Evolutionary conservation across 257 asterid genomes (phyloP).

Genomic region (Nicotiana benthamiana): DNA sequence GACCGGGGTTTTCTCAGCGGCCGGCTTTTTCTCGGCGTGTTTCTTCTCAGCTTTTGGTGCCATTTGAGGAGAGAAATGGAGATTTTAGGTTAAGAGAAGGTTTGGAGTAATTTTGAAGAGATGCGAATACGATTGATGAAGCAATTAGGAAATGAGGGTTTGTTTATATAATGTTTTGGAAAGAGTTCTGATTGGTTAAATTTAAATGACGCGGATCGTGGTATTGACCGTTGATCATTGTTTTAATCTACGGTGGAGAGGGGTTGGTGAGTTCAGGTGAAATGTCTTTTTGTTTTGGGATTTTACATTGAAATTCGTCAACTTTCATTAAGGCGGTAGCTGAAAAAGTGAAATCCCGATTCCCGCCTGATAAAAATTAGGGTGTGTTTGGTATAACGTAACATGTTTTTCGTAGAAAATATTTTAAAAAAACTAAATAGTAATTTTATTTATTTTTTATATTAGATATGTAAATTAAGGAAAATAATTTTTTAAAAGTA

Average conservation of each 20-base stretch:
- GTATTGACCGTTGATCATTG: not conserved
- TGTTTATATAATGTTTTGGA: not conserved
- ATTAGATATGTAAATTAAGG: too few relatives aligned
- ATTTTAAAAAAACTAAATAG: too few relatives aligned
- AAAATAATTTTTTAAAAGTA: too few relatives aligned
- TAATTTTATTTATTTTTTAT: too few relatives aligned
- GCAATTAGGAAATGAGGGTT: not conserved
- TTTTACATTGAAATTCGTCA: not conserved
- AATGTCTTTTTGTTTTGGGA: too few relatives aligned
- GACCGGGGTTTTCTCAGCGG: slow-evolving; percentile 13
- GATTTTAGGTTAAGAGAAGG: not conserved
- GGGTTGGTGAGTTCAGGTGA: not conserved
- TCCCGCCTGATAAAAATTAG: not conserved
- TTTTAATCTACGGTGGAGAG: not conserved
- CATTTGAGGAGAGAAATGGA: not conserved
- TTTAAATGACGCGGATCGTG: not conserved
- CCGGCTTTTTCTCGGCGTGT: slow-evolving; percentile 15
- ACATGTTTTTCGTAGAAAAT: too few relatives aligned
- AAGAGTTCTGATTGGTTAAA: not conserved
- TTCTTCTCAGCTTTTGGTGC: slow-evolving; percentile 24
- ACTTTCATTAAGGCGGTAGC: not conserved
- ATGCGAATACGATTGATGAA: not conserved
- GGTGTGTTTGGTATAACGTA: too few relatives aligned
- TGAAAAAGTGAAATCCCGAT: not conserved
- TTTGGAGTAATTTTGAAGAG: too few relatives aligned